phyloP scores from a whole-genome alignment of 768 basidiomycete genomes.

The Trametes elegans region DNA sequence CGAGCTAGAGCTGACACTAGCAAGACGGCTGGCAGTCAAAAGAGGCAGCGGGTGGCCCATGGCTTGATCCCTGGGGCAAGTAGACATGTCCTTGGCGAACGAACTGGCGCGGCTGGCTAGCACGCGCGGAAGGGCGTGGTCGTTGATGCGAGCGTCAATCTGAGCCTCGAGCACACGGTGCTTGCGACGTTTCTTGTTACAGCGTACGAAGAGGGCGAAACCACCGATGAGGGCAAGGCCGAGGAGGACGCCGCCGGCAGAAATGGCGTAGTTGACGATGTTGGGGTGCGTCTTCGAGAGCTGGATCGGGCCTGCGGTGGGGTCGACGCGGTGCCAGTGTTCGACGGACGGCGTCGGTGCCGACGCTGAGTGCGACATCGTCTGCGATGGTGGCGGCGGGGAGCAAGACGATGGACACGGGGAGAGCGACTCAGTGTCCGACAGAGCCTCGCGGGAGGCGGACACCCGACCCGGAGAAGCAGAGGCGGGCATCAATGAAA shows the following conservation, averaged over 20 bases:
- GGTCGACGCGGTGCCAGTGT: slow-evolving; percentile 1
- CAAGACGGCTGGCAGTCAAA: not conserved
- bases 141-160: slow-evolving; percentile 11
- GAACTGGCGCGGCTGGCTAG: slow-evolving; percentile 5
- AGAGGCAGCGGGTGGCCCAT: slow-evolving; percentile 1
- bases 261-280: slow-evolving; percentile 16
- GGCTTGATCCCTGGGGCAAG: not conserved
- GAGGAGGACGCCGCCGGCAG: slow-evolving; percentile 11
- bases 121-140: slow-evolving; percentile 1
- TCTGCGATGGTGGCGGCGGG: too few relatives aligned
- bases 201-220: slow-evolving; percentile 8
- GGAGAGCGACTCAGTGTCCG: too few relatives aligned
- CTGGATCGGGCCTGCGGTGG: slow-evolving; percentile 1
- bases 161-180: slow-evolving; percentile 5
- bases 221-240: slow-evolving; percentile 8
- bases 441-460: too few relatives aligned
- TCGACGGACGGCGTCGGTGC: too few relatives aligned
- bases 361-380: too few relatives aligned
- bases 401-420: too few relatives aligned
- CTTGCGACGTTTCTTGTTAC: slow-evolving; percentile 8
- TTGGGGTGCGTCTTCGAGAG: slow-evolving; percentile 13
- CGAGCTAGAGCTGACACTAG: not conserved
- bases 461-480: not conserved
- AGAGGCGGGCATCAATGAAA: not conserved
- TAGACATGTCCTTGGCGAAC: not conserved